phyloP scores from a whole-genome alignment of 106 monocot species.

The Alisma plantagoaquatica region DNA sequence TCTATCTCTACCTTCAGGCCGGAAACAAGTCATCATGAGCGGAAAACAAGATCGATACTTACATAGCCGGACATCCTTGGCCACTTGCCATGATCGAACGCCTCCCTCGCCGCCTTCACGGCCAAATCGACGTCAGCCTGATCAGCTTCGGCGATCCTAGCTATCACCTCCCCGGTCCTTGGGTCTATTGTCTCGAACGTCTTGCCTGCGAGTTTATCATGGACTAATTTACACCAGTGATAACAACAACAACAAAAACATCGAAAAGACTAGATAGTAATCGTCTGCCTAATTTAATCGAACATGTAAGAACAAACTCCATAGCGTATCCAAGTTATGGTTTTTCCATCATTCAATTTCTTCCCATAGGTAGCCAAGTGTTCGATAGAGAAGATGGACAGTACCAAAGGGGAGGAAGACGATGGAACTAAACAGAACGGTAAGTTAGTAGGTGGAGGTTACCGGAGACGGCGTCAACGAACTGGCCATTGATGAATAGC shows the following conservation, averaged over 20 bases:
- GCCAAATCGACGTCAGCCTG: slow-evolving; percentile 43
- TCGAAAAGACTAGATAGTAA: background rate
- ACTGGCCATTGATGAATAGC: slow-evolving; percentile 32
- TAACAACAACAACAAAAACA: background rate
- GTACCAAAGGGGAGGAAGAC: background rate
- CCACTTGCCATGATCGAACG: slow-evolving; percentile 57
- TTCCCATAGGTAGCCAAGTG: background rate
- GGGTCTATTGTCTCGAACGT: slow-evolving; percentile 70
- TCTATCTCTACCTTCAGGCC: too few species aligned
- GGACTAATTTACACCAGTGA: background rate
- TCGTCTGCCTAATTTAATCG: background rate
- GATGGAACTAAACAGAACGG: background rate
- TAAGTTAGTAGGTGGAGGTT: background rate
- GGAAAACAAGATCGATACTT: slow-evolving; percentile 3
- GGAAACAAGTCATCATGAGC: too few species aligned
- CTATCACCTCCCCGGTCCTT: slow-evolving; percentile 46
- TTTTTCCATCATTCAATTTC: background rate
- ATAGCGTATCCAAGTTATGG: background rate
- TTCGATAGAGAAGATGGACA: background rate
- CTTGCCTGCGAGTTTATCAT: slow-evolving; percentile 23
- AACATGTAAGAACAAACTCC: background rate
- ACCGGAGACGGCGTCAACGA: slow-evolving; percentile 28
- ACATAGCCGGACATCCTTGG: slow-evolving; percentile 49
- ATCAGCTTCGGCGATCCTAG: slow-evolving; percentile 41
- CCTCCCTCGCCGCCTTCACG: slow-evolving; percentile 43